A percentile compares a stretch with the other conserved stretches of the same genome.
phyloP scores from a whole-genome alignment of 257 asterid species.

The Primulina tabacum region DNA sequence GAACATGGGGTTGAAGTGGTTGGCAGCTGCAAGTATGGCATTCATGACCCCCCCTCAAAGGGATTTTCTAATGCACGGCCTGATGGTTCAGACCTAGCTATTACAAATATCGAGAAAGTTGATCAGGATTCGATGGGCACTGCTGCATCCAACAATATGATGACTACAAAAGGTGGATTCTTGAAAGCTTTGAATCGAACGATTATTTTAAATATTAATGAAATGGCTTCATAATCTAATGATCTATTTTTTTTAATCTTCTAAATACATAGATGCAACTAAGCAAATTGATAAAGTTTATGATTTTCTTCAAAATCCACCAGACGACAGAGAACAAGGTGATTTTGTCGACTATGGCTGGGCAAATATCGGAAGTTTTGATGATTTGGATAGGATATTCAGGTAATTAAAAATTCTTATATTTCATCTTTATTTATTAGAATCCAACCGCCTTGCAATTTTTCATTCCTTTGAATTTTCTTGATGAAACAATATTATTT shows the following conservation, averaged over 20 bases:
- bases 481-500: background rate
- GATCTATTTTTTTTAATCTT: conserved; percentile 16
- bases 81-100: conserved; percentile 33
- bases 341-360: conserved; percentile 81
- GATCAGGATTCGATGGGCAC: conserved; percentile 36
- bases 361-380: conserved; percentile 90
- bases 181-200: conserved; percentile 25
- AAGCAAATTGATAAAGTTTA: conserved; percentile 40
- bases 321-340: conserved; percentile 53
- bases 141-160: conserved; percentile 32
- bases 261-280: conserved; percentile 41
- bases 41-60: conserved; percentile 31
- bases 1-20: conserved; percentile 37
- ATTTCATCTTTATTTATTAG: conserved; percentile 5
- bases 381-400: conserved; percentile 84
- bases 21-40: conserved; percentile 40
- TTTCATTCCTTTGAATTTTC: background rate
- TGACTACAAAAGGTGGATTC: conserved; percentile 33
- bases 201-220: conserved; percentile 1
- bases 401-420: conserved; percentile 50
- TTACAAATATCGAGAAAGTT: conserved; percentile 39
- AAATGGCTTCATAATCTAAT: conserved; percentile 20
- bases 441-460: background rate
- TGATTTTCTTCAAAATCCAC: conserved; percentile 53
- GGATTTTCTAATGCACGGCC: conserved; percentile 43